A percentile compares a stretch with the other conserved stretches of the same genome.
Evolutionary conservation across 805 yeast species (phyloP).

Genomic region (Yamadazyma takamatsuzukensis): DNA sequence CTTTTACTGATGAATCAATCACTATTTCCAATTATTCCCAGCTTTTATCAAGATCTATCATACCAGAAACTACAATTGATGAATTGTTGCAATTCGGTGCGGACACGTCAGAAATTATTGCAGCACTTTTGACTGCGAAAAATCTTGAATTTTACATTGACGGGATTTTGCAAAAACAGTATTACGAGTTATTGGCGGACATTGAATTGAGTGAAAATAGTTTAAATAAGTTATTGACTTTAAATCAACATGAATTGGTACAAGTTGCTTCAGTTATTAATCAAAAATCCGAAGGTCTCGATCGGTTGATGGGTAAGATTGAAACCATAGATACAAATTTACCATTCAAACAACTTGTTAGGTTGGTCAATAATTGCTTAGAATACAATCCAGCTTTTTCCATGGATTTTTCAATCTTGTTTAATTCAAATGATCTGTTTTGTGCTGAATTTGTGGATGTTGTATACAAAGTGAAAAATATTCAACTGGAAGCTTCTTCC

Average conservation of each 20-base stretch:
- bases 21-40: conserved; percentile 5
- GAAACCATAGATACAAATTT: background rate
- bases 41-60: conserved; percentile 1
- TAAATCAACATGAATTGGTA: too few relatives aligned
- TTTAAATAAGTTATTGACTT: too few relatives aligned
- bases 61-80: conserved; percentile 4
- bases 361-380: conserved; percentile 3
- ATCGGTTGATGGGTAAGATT: background rate
- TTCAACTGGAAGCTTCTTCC: too few relatives aligned
- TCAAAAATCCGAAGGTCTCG: too few relatives aligned
- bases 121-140: background rate
- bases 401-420: too few relatives aligned
- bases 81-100: conserved; percentile 7
- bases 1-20: too few relatives aligned
- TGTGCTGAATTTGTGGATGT: conserved; percentile 2
- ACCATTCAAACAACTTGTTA: conserved; percentile 1
- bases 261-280: too few relatives aligned
- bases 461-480: background rate
- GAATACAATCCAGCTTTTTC: conserved; percentile 1
- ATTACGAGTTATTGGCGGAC: background rate
- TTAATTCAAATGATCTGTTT: too few relatives aligned
- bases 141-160: too few relatives aligned
- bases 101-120: conserved; percentile 4
- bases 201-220: too few relatives aligned
- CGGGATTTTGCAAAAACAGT: too few relatives aligned